Percentiles rank a stretch among this genome's conserved stretches.
These are phyloP conservation scores for Gymnopilus junonius DNA, from an alignment of 768 basidiomycete species.

Conservation along the genomic window DNA sequence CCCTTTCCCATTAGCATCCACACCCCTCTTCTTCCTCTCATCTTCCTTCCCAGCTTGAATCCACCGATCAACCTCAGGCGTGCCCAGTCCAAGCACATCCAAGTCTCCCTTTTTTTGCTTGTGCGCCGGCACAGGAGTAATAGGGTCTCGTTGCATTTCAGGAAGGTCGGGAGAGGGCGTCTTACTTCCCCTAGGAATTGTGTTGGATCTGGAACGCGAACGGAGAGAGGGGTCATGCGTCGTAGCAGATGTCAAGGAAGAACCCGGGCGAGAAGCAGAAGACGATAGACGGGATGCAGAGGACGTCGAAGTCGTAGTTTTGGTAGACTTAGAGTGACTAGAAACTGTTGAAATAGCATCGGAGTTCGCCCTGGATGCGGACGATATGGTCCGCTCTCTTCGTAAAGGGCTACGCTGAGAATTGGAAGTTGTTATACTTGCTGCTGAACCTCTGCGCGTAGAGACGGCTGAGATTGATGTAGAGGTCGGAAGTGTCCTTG, in stretches of 20 bases:
- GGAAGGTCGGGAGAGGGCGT: constrained; percentile 50
- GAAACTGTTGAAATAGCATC: constrained; percentile 17
- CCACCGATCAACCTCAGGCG: constrained; percentile 59
- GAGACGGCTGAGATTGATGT: constrained; percentile 13
- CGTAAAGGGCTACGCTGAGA: constrained; percentile 19
- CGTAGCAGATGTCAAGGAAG: constrained; percentile 10
- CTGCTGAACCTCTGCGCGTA: constrained; percentile 26
- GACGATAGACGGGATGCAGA: constrained; percentile 20
- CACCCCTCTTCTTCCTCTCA: constrained; percentile 20
- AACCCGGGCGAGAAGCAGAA: constrained; percentile 15
- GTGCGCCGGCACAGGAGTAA: constrained; percentile 36
- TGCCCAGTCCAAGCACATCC: constrained; percentile 48
- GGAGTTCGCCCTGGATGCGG: constrained; percentile 28
- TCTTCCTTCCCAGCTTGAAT: constrained; percentile 44
- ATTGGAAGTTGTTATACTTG: constrained; percentile 18
- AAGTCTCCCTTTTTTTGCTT: constrained; percentile 32
- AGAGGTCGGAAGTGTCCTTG: constrained; percentile 30
- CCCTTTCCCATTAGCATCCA: constrained; percentile 30
- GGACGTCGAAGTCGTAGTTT: constrained; percentile 7
- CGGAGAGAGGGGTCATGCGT: constrained; percentile 1
- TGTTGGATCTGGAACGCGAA: background rate
- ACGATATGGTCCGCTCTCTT: constrained; percentile 31
- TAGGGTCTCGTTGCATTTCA: constrained; percentile 32
- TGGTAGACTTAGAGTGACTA: constrained; percentile 5
- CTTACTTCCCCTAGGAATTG: constrained; percentile 24